These are phyloP conservation scores for Ambrosia artemisiifolia DNA, from an alignment of 129 eudicot species.

Conservation along the genomic window DNA sequence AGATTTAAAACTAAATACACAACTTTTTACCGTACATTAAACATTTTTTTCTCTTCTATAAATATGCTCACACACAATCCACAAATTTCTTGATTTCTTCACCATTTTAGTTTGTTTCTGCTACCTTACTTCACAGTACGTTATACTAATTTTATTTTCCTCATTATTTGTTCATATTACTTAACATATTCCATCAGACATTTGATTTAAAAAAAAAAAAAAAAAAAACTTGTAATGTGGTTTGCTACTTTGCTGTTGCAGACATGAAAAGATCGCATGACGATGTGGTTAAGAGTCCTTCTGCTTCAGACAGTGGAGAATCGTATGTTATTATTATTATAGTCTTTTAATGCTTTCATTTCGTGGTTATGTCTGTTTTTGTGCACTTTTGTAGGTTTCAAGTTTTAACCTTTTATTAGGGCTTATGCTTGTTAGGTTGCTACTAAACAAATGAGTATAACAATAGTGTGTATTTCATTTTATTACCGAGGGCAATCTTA, in stretches of 20 bases:
- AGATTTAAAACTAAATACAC: no score
- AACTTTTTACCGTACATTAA: no score
- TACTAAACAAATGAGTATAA: no score
- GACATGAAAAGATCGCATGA: slow-evolving; percentile 89
- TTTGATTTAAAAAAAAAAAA: no score
- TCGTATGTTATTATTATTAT: slow-evolving; percentile 46
- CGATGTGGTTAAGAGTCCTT: slow-evolving; percentile 81
- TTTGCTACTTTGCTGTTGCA: slow-evolving; percentile 39
- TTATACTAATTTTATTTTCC: no score
- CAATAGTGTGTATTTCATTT: neutral
- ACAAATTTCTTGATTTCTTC: slow-evolving; percentile 32
- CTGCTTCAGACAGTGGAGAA: slow-evolving; percentile 77
- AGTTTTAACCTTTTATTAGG: slow-evolving; percentile 20
- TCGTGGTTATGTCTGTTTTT: neutral
- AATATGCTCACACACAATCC: slow-evolving; percentile 23
- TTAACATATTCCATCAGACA: no score
- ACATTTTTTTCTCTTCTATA: no score
- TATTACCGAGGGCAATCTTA: no score
- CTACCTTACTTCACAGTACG: neutral
- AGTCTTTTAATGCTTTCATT: no score
- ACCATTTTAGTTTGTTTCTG: slow-evolving; percentile 17
- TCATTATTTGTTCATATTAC: no score
- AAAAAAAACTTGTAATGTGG: neutral
- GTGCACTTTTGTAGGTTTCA: neutral
- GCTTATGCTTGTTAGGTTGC: slow-evolving; percentile 8